Conservation (phyloP, 176 grass and related monocot species). For the Rhynchospora breviuscula region DNA sequence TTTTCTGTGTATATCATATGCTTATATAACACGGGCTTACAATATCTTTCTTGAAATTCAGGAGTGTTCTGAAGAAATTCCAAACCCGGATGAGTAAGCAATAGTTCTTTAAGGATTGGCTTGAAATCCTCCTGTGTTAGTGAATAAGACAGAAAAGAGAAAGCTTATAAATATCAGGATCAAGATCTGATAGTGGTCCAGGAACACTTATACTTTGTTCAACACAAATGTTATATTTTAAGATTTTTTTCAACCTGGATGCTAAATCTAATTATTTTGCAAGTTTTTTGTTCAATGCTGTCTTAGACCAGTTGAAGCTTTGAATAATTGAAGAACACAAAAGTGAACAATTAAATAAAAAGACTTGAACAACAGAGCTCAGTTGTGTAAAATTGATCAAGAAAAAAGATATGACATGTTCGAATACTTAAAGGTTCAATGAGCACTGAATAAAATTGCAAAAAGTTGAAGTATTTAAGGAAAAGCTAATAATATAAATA, state of each 20-base stretch:
- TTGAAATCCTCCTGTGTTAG: conserved; percentile 82
- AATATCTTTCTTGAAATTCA: conserved; percentile 99
- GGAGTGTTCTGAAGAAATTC: conserved; percentile 94
- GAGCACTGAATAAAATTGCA: not conserved
- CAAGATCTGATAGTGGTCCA: not conserved
- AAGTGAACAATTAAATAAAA: not conserved
- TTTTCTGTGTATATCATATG: not conserved
- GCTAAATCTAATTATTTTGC: not conserved
- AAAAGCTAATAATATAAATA: not conserved
- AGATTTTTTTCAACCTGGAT: not conserved
- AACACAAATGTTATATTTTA: not conserved
- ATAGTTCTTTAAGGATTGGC: conserved; percentile 79
- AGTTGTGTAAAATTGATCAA: not conserved
- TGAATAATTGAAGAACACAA: not conserved
- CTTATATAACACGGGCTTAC: conserved; percentile 26
- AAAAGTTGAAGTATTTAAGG: conserved; percentile 13
- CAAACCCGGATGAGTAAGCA: conserved; percentile 83
- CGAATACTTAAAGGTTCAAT: conserved; percentile 1
- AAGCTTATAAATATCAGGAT: not conserved
- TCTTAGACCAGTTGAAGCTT: not conserved
- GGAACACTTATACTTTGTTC: conserved; percentile 1
- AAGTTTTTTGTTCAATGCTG: not conserved
- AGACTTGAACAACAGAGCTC: not conserved
- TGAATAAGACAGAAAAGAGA: conserved; percentile 20
- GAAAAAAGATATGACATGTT: not conserved